These are phyloP conservation scores for Ophiostoma montium DNA, from an alignment of 2,329 filamentous ascomycete genomes.

Conservation along the genomic window DNA sequence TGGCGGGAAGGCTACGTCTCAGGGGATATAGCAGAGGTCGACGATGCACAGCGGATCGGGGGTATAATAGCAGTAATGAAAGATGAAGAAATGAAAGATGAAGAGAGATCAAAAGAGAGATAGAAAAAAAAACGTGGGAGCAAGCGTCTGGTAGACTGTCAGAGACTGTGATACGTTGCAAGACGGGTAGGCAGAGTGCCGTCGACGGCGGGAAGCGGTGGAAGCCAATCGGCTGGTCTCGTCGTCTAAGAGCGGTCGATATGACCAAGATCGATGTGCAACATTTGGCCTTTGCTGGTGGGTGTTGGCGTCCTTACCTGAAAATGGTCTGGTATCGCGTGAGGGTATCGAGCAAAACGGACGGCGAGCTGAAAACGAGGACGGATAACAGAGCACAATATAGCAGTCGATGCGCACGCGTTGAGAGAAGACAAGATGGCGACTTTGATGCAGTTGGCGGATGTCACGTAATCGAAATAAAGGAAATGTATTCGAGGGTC, in stretches of 20 bases:
- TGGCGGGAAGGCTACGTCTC: too few relatives aligned
- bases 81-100: too few relatives aligned
- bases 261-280: too few relatives aligned
- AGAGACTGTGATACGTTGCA: neutral
- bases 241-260: too few relatives aligned
- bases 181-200: neutral
- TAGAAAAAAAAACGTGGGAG: constrained; percentile 3
- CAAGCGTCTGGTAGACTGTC: neutral
- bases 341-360: neutral
- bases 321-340: too few relatives aligned
- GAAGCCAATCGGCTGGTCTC: neutral
- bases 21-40: too few relatives aligned
- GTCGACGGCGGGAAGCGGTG: neutral
- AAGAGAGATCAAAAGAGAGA: neutral
- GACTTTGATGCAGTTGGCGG: neutral
- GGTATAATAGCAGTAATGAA: too few relatives aligned
- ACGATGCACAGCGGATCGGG: too few relatives aligned
- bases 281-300: too few relatives aligned
- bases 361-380: neutral
- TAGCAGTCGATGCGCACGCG: neutral
- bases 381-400: neutral
- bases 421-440: neutral
- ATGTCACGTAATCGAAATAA: neutral
- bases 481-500: neutral
- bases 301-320: too few relatives aligned